Evolutionary conservation across 2,329 filamentous ascomycete genomes (phyloP).

Genomic region (Curvularia spicifera): DNA sequence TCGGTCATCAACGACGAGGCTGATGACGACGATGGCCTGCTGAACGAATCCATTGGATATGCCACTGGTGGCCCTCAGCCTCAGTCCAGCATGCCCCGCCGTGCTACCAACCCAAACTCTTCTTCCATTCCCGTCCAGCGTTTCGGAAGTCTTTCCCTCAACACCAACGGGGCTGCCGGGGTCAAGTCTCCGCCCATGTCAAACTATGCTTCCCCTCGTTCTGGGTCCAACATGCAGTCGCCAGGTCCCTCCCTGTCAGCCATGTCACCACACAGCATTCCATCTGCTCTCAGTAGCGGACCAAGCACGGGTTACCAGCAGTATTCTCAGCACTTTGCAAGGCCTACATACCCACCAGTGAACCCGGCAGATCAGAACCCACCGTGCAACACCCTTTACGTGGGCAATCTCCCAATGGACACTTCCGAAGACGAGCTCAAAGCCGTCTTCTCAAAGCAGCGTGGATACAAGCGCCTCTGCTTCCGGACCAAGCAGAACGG

Average conservation of each 20-base stretch:
- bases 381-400: slow-evolving; percentile 96
- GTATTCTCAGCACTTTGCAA: slow-evolving; percentile 63
- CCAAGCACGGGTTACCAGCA: slow-evolving; percentile 62
- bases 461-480: slow-evolving; percentile 93
- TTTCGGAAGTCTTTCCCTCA: slow-evolving; percentile 74
- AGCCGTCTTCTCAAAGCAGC: slow-evolving; percentile 87
- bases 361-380: slow-evolving; percentile 97
- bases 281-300: slow-evolving; percentile 59
- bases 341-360: slow-evolving; percentile 78
- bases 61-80: slow-evolving; percentile 69
- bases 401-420: slow-evolving; percentile 92
- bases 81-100: slow-evolving; percentile 63
- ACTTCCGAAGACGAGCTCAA: slow-evolving; percentile 96
- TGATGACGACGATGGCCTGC: slow-evolving; percentile 74
- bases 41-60: slow-evolving; percentile 74
- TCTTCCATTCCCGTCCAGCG: slow-evolving; percentile 73
- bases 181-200: slow-evolving; percentile 63
- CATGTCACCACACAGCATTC: slow-evolving; percentile 62
- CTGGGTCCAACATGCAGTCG: slow-evolving; percentile 58
- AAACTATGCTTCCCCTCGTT: slow-evolving; percentile 59
- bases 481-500: slow-evolving; percentile 95
- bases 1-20: slow-evolving; percentile 73
- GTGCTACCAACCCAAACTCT: slow-evolving; percentile 74
- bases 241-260: slow-evolving; percentile 53
- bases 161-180: slow-evolving; percentile 60